A percentile compares a stretch with the other conserved stretches of the same genome.
Evolutionary conservation across 352 stramenopile genomes (phyloP).

Genomic region (Phytophthora sp.): DNA sequence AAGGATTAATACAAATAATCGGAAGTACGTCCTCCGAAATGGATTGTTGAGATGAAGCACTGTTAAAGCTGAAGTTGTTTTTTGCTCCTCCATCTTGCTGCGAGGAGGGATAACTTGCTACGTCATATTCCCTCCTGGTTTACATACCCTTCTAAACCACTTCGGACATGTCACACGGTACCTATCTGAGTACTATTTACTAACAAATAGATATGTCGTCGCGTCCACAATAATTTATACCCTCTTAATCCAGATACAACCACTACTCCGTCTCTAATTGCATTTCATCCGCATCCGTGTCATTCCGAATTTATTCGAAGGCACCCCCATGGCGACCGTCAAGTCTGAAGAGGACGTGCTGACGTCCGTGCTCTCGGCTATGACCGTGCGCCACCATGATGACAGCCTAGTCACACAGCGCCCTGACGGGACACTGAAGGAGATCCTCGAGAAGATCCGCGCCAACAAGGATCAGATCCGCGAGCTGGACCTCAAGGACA

Average conservation of each 20-base stretch:
- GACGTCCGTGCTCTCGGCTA: constrained; percentile 45
- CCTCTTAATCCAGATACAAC: neutral
- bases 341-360: constrained; percentile 36
- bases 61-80: no score
- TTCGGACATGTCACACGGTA: neutral
- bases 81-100: no score
- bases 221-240: neutral
- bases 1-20: no score
- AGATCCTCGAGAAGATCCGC: constrained; percentile 62
- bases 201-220: no score
- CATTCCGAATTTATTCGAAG: constrained; percentile 15
- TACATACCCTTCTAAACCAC: constrained; percentile 10
- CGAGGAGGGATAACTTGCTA: no score
- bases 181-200: no score
- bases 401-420: constrained; percentile 45
- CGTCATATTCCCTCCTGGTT: no score
- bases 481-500: constrained; percentile 63
- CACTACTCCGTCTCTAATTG: constrained; percentile 14
- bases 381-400: constrained; percentile 43
- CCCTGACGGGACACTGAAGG: constrained; percentile 48
- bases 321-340: constrained; percentile 10
- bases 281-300: constrained; percentile 2
- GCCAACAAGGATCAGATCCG: constrained; percentile 60
- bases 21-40: no score
- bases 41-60: no score